A percentile compares a stretch with the other conserved stretches of the same genome.
Conservation (phyloP, 306 rosid species). For the Lithocarpus polystachyus region DNA sequence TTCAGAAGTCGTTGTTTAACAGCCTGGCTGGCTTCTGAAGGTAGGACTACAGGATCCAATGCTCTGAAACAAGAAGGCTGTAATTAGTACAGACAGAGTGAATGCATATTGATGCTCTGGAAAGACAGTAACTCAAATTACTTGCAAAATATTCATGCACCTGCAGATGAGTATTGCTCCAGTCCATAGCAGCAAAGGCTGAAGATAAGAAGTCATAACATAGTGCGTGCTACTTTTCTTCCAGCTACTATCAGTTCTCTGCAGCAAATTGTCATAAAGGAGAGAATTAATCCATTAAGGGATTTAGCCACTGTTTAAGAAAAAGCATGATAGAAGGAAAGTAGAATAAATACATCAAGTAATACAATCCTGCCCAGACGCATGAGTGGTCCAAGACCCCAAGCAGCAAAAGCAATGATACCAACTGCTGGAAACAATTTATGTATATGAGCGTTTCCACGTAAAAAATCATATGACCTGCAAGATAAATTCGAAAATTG, state of each 20-base stretch:
- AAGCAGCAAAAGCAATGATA: slow-evolving; percentile 83
- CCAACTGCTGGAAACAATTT: slow-evolving; percentile 77
- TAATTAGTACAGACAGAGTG: slow-evolving; percentile 24
- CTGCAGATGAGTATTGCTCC: slow-evolving; percentile 90
- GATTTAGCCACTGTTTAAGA: slow-evolving; percentile 22
- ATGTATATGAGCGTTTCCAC: slow-evolving; percentile 50
- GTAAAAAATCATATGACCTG: slow-evolving; percentile 68
- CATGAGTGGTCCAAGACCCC: slow-evolving; percentile 81
- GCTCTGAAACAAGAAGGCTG: slow-evolving; percentile 60
- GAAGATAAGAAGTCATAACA: slow-evolving; percentile 67
- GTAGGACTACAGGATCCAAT: slow-evolving; percentile 73
- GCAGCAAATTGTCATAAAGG: slow-evolving; percentile 29
- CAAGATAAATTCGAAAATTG: slow-evolving; percentile 19
- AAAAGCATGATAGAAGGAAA: slow-evolving; percentile 17
- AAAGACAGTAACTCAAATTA: slow-evolving; percentile 9
- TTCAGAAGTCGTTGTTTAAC: slow-evolving; percentile 81
- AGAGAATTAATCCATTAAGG: slow-evolving; percentile 17
- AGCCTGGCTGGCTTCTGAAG: slow-evolving; percentile 75
- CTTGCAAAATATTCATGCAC: slow-evolving; percentile 34
- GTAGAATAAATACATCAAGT: slow-evolving; percentile 52
- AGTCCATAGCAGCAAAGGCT: slow-evolving; percentile 85
- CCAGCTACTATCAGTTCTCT: slow-evolving; percentile 83
- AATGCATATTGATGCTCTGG: not conserved
- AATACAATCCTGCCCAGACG: slow-evolving; percentile 66
- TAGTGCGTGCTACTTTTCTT: slow-evolving; percentile 66